These are phyloP conservation scores for Clavariopsis aquatica DNA, from an alignment of 495 filamentous ascomycete species.

Conservation along the genomic window DNA sequence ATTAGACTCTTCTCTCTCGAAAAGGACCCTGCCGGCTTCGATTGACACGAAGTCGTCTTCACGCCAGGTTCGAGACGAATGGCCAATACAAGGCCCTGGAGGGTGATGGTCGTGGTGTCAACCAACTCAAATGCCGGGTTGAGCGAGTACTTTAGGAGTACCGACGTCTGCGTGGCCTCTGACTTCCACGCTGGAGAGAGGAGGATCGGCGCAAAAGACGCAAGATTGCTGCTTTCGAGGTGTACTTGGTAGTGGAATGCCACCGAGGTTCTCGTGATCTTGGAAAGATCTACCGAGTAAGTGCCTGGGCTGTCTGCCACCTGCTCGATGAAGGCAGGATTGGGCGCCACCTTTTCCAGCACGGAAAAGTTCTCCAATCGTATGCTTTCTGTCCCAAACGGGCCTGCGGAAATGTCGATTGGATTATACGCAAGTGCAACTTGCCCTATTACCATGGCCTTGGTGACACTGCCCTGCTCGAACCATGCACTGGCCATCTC, in stretches of 20 bases:
- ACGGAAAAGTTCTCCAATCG: slow-evolving; percentile 85
- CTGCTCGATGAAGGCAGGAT: slow-evolving; percentile 81
- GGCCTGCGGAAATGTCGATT: slow-evolving; percentile 48
- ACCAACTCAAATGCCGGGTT: slow-evolving; percentile 66
- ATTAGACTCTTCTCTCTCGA: slow-evolving; percentile 83
- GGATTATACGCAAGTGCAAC: slow-evolving; percentile 84
- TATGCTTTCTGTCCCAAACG: slow-evolving; percentile 65
- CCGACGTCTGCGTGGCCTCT: slow-evolving; percentile 76
- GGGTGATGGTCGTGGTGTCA: slow-evolving; percentile 53
- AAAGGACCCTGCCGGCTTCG: slow-evolving; percentile 76
- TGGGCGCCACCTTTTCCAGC: slow-evolving; percentile 94
- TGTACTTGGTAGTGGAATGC: slow-evolving; percentile 97
- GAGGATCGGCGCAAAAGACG: slow-evolving; percentile 73
- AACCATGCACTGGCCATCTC: slow-evolving; percentile 88
- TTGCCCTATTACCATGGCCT: slow-evolving; percentile 80
- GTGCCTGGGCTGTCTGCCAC: slow-evolving; percentile 72
- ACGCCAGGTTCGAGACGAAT: slow-evolving; percentile 71
- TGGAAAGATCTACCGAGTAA: slow-evolving; percentile 72
- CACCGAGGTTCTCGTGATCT: slow-evolving; percentile 70
- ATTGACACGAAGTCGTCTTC: slow-evolving; percentile 62
- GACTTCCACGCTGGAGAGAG: slow-evolving; percentile 81
- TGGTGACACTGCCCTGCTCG: slow-evolving; percentile 68
- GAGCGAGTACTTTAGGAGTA: slow-evolving; percentile 81
- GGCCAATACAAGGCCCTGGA: slow-evolving; percentile 81
- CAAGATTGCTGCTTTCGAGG: slow-evolving; percentile 61